Base-by-base conservation (phyloP, 78 protist species). In the Dictyostelium firmibasis region DNA sequence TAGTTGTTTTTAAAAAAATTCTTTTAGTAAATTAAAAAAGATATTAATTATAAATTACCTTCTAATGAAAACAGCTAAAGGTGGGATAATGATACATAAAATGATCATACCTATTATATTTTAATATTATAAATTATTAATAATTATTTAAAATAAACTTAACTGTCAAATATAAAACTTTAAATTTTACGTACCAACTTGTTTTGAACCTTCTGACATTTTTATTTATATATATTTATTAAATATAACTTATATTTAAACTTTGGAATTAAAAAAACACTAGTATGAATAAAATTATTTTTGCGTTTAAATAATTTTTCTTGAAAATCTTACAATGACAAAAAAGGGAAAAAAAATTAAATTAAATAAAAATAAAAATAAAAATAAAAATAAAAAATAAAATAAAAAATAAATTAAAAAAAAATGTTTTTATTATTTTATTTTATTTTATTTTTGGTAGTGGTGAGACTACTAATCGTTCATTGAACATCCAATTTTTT, bases 71-170 rank as follows among this genome's bases (percentile, higher is more conserved):
- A 75, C 92, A 25, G 85, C 84, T 7, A 86, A 41, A 38, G 92
- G 92, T 31, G 92, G 92, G 31, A 85, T 43, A 18, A 85, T 31
- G 38, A 85, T 75, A 64, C 74, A 50, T 20, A 85, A 50, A 41
- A 85, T 85, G 35, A 74, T 85, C 67, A 74, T 72, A 70, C 83
- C 83, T 47, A 85, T 16, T 5, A 38, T 74, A 36, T 5, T 3
- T 69, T 29, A 11, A 31, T 70, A 4, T 16, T 70, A 14, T 31
- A 62, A n/a, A n/a, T 9, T 35, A 29, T 29, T 35, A n/a, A n/a
- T n/a, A n/a, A n/a, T n/a, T n/a, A n/a, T n/a, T n/a, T n/a, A n/a
- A n/a, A n/a, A n/a, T n/a, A n/a, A n/a, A n/a, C n/a, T n/a, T n/a
- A n/a, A n/a, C n/a, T n/a, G n/a, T n/a, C n/a, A n/a, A n/a, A n/a